Conservation (phyloP, 2,329 filamentous ascomycete species). For the Botryosphaeria dothidea region DNA sequence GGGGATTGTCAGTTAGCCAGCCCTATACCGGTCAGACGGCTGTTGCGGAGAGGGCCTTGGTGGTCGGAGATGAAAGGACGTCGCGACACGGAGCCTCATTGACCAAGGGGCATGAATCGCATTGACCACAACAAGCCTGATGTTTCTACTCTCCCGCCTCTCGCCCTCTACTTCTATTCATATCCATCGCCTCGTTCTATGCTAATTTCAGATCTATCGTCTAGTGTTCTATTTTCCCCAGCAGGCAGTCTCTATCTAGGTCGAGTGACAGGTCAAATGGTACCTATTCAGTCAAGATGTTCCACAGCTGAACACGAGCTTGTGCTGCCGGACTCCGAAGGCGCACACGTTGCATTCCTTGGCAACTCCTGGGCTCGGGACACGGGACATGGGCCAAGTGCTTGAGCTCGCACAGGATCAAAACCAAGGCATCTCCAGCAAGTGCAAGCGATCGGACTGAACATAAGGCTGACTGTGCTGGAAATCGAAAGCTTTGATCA, state of each 20-base stretch:
- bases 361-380: not conserved
- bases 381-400: not conserved
- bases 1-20: conserved; percentile 1
- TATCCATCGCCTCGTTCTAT: not conserved
- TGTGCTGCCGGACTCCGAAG: not conserved
- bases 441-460: not conserved
- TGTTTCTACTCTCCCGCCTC: not conserved
- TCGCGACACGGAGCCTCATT: not conserved
- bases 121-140: not conserved
- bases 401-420: not conserved
- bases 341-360: not conserved
- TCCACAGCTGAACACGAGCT: not conserved
- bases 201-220: not conserved
- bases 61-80: conserved; percentile 10
- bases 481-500: conserved; percentile 83
- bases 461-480: conserved; percentile 58
- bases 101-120: conserved; percentile 3
- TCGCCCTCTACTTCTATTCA: conserved; percentile 3
- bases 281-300: not conserved
- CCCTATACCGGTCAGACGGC: conserved; percentile 1
- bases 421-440: conserved; percentile 1
- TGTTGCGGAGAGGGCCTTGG: conserved; percentile 3
- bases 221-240: not conserved
- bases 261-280: not conserved
- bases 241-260: not conserved